phyloP scores from a whole-genome alignment of 176 grass and related monocot genomes.

The Oryza brachyantha region DNA sequence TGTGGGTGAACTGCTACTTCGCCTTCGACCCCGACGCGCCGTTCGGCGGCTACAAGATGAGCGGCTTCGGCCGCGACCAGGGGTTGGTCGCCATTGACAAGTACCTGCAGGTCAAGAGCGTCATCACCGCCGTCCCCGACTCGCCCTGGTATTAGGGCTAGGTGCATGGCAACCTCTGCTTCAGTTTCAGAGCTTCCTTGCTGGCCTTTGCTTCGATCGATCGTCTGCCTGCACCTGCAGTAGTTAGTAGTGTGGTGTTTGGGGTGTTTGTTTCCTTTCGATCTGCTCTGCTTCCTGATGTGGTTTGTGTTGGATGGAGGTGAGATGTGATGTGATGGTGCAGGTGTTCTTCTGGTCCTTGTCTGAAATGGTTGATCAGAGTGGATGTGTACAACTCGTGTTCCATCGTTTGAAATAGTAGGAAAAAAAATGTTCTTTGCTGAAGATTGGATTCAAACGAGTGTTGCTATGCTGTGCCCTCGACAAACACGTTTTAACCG shows the following conservation, averaged over 20 bases:
- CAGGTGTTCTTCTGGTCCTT: background rate
- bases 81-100: constrained; percentile 71
- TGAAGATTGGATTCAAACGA: too few relatives aligned
- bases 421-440: background rate
- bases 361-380: background rate
- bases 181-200: background rate
- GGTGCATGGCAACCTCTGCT: background rate
- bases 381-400: background rate
- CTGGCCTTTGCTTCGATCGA: too few relatives aligned
- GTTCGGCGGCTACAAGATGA: constrained; percentile 87
- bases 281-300: background rate
- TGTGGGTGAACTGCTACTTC: constrained; percentile 93
- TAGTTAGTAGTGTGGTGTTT: too few relatives aligned
- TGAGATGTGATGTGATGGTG: background rate
- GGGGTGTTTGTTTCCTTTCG: background rate
- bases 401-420: background rate
- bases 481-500: too few relatives aligned
- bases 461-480: too few relatives aligned
- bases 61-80: constrained; percentile 73
- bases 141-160: constrained; percentile 64
- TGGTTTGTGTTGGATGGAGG: background rate
- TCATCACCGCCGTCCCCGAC: constrained; percentile 69
- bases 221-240: too few relatives aligned
- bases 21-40: constrained; percentile 76
- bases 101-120: constrained; percentile 79